Evolutionary conservation across 78 protist genomes (phyloP).

Genomic region (Pelomyxa schiedti): DNA sequence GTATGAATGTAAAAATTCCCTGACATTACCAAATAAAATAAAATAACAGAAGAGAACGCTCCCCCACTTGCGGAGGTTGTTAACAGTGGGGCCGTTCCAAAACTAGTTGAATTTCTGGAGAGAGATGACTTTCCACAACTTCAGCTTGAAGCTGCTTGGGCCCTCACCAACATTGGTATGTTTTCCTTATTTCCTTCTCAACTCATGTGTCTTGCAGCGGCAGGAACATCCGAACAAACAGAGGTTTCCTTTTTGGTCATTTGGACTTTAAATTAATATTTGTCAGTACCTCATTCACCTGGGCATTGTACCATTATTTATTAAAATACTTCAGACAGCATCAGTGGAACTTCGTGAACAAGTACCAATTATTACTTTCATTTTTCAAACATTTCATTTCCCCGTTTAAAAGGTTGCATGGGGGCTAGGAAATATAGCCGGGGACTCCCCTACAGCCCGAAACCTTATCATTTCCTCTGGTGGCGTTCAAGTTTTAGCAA

Average conservation of each 20-base stretch:
- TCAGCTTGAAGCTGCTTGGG: conserved; percentile 95
- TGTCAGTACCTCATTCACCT: conserved; percentile 44
- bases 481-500: not conserved
- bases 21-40: not conserved
- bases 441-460: conserved; percentile 67
- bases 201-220: no score
- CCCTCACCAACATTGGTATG: conserved; percentile 96
- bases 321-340: conserved; percentile 61
- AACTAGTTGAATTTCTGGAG: conserved; percentile 70
- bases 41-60: conserved; percentile 59
- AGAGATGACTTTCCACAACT: conserved; percentile 28
- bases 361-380: no score
- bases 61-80: conserved; percentile 93
- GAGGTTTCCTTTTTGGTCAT: no score
- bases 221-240: conserved; percentile 83
- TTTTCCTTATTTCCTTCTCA: no score
- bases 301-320: conserved; percentile 84
- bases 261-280: no score
- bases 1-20: not conserved
- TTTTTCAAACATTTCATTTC: no score
- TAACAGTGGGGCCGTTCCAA: conserved; percentile 75
- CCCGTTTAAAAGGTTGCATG: no score
- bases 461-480: conserved; percentile 52
- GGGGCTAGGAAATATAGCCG: conserved; percentile 98
- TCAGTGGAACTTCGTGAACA: conserved; percentile 87